Evolutionary conservation across 805 yeast species (phyloP).

Genomic region (Starmerella asiatica): DNA sequence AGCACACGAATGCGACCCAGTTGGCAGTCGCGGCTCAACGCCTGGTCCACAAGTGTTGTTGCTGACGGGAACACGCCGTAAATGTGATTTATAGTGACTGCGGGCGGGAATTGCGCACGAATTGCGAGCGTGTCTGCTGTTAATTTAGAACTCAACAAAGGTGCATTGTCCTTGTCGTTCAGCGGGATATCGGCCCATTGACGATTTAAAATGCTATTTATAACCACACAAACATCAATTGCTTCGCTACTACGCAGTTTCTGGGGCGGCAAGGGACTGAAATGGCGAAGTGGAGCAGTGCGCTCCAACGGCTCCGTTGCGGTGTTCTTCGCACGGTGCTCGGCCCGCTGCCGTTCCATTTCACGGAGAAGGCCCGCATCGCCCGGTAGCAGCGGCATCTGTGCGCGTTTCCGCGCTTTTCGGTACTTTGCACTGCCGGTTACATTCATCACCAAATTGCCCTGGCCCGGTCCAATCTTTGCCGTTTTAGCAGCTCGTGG

Average conservation of each 20-base stretch:
- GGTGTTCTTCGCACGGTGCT: conserved; percentile 3
- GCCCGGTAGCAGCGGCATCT: conserved; percentile 19
- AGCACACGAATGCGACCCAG: conserved; percentile 23
- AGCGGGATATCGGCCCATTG: conserved; percentile 27
- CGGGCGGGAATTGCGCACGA: conserved; percentile 24
- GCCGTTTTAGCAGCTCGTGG: too few species aligned
- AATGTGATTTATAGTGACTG: conserved; percentile 26
- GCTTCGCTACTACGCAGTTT: conserved; percentile 13
- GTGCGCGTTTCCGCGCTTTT: conserved; percentile 4
- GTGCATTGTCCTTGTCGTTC: conserved; percentile 11
- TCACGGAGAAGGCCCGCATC: conserved; percentile 17
- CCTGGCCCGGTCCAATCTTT: too few species aligned
- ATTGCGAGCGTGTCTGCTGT: conserved; percentile 21
- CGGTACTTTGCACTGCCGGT: conserved; percentile 11
- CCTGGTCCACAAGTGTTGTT: conserved; percentile 30
- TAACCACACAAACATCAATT: conserved; percentile 18
- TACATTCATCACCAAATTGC: too few species aligned
- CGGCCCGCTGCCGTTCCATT: conserved; percentile 20
- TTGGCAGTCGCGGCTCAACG: conserved; percentile 19
- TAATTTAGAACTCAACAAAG: conserved; percentile 18
- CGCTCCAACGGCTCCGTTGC: conserved; percentile 13
- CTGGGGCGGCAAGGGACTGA: conserved; percentile 14
- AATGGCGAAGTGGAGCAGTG: conserved; percentile 9
- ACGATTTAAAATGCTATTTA: conserved; percentile 18
- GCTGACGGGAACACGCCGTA: conserved; percentile 27